These are phyloP conservation scores for Fragaria nilgerrensis DNA, from an alignment of 306 rosid genomes.

Conservation along the genomic window DNA sequence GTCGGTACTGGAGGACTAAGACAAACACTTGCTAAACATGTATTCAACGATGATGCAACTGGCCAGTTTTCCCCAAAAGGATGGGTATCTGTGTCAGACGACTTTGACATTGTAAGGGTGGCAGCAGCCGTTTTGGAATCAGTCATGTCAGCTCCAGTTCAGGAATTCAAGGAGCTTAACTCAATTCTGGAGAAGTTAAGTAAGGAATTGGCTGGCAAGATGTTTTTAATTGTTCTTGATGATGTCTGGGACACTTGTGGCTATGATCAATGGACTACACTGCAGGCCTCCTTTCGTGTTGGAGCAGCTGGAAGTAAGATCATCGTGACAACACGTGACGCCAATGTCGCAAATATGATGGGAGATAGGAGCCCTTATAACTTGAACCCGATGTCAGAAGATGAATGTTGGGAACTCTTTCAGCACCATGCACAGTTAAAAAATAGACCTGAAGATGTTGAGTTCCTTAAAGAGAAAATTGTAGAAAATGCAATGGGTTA, in stretches of 20 bases:
- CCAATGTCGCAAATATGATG: background rate
- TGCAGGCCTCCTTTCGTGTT: background rate
- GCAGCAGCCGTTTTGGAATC: background rate
- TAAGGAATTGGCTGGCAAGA: background rate
- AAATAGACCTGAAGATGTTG: no score
- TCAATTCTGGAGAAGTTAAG: background rate
- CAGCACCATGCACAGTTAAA: no score
- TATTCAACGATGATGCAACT: background rate
- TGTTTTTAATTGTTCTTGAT: background rate
- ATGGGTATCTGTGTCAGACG: background rate
- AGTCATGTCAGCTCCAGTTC: rapidly evolving
- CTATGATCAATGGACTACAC: background rate
- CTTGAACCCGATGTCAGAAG: background rate
- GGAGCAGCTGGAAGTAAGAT: background rate
- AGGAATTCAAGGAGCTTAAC: background rate
- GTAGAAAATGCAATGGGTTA: background rate
- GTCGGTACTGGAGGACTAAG: background rate
- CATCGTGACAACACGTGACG: background rate
- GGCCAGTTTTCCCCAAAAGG: background rate
- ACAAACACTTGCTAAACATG: background rate
- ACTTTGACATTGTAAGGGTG: background rate
- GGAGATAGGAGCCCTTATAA: background rate
- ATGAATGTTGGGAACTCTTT: background rate
- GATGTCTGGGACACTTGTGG: background rate
- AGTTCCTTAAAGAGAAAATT: background rate